Evolutionary conservation across 1,139 yeast genomes (phyloP).

Genomic region (Blastobotrys elegans): DNA sequence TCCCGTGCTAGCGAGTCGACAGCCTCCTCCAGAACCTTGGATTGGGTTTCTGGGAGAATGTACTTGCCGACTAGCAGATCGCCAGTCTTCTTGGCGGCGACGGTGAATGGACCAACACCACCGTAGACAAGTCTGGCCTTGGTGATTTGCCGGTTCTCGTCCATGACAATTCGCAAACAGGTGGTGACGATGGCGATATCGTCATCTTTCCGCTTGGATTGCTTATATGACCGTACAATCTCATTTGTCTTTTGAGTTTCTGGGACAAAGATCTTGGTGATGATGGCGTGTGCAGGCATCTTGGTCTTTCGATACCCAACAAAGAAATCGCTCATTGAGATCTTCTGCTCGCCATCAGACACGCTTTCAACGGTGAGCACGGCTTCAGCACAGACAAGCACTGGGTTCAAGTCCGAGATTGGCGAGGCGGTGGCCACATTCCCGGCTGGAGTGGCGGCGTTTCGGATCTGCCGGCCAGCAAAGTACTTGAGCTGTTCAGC

Average conservation of each 20-base stretch:
- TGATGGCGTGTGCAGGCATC: constrained; percentile 35
- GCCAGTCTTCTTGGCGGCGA: constrained; percentile 36
- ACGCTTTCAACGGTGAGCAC: constrained; percentile 36
- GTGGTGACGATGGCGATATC: constrained; percentile 46
- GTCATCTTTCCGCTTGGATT: constrained; percentile 45
- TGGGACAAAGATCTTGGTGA: constrained; percentile 39
- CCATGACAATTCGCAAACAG: constrained; percentile 31
- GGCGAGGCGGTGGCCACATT: constrained; percentile 48
- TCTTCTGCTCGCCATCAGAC: constrained; percentile 23
- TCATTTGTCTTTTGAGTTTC: constrained; percentile 36
- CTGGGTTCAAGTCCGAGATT: constrained; percentile 44
- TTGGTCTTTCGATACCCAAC: constrained; percentile 40
- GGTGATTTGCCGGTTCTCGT: constrained; percentile 23
- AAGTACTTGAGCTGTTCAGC: constrained; percentile 41
- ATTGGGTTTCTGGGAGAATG: constrained; percentile 21
- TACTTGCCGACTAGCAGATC: constrained; percentile 29
- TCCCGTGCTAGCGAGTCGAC: constrained; percentile 34
- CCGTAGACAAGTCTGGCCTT: constrained; percentile 39
- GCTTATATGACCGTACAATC: constrained; percentile 39
- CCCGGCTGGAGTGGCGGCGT: constrained; percentile 47
- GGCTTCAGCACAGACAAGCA: constrained; percentile 40
- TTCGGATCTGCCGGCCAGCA: constrained; percentile 46
- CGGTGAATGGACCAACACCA: constrained; percentile 45
- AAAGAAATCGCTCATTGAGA: constrained; percentile 40
- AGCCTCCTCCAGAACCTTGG: constrained; percentile 29